phyloP scores from a whole-genome alignment of 2,329 filamentous ascomycete genomes.

The Aspergillus sp. region DNA sequence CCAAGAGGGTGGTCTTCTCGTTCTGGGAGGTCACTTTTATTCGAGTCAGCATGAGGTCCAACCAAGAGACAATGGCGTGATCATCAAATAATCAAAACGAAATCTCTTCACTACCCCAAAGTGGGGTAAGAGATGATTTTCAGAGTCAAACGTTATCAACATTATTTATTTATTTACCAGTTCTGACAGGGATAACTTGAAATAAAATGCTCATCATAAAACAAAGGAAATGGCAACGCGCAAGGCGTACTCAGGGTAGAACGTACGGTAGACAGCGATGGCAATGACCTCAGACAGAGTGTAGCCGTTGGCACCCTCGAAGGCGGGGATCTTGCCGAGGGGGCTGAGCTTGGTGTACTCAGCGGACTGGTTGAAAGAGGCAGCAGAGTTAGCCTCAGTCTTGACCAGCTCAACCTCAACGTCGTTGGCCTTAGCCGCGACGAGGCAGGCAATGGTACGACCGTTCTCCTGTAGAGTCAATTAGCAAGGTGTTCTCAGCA shows the following conservation, averaged over 20 bases:
- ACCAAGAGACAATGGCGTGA: conserved; percentile 18
- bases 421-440: conserved; percentile 96
- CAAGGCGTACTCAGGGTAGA: conserved; percentile 23
- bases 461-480: conserved; percentile 70
- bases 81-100: conserved; percentile 15
- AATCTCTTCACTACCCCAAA: conserved; percentile 22
- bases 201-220: conserved; percentile 71
- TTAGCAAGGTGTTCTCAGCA: conserved; percentile 19
- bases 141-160: conserved; percentile 78
- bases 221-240: conserved; percentile 15
- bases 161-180: conserved; percentile 51
- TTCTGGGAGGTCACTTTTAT: conserved; percentile 91
- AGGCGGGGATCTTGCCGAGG: conserved; percentile 89
- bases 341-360: conserved; percentile 86
- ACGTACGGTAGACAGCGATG: conserved; percentile 97
- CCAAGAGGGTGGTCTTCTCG: conserved; percentile 98
- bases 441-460: conserved; percentile 84
- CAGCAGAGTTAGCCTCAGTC: conserved; percentile 54
- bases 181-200: conserved; percentile 99
- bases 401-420: conserved; percentile 85
- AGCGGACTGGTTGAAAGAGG: conserved; percentile 62
- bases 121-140: conserved; percentile 56
- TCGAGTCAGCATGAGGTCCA: conserved; percentile 28
- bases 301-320: conserved; percentile 90
- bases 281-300: conserved; percentile 86